Conservation (phyloP, 805 yeast genomes). For the Pichia gijzeniarum region DNA sequence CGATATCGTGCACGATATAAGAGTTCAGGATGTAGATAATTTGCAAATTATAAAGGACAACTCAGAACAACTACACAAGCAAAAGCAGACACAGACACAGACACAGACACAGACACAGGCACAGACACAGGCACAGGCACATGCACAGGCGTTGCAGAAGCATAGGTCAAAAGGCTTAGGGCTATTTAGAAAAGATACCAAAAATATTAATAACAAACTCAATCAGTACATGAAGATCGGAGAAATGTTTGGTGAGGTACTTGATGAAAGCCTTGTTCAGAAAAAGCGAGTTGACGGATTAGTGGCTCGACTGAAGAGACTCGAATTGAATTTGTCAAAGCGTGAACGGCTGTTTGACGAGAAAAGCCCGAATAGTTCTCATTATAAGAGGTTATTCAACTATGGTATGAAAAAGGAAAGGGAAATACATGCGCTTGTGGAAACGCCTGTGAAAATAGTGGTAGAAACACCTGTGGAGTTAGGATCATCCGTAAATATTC, state of each 20-base stretch:
- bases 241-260: conserved; percentile 1
- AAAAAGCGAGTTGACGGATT: conserved; percentile 21
- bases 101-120: no score
- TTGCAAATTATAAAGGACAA: not conserved
- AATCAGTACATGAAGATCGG: conserved; percentile 7
- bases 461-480: no score
- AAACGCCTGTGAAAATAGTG: no score
- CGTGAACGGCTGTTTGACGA: conserved; percentile 32
- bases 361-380: conserved; percentile 35
- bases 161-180: no score
- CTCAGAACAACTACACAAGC: not conserved
- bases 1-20: conserved; percentile 5
- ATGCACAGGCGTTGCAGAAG: not conserved
- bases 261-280: conserved; percentile 12
- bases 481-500: no score
- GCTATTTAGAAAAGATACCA: not conserved
- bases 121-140: not conserved
- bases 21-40: conserved; percentile 5
- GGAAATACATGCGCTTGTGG: no score
- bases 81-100: not conserved
- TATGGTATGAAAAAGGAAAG: conserved; percentile 20
- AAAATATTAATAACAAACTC: not conserved
- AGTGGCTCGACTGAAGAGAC: conserved; percentile 24
- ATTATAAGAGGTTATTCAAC: conserved; percentile 36
- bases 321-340: conserved; percentile 33